phyloP scores from a whole-genome alignment of 139 green algal genomes.

The Picochlorum sp. region DNA sequence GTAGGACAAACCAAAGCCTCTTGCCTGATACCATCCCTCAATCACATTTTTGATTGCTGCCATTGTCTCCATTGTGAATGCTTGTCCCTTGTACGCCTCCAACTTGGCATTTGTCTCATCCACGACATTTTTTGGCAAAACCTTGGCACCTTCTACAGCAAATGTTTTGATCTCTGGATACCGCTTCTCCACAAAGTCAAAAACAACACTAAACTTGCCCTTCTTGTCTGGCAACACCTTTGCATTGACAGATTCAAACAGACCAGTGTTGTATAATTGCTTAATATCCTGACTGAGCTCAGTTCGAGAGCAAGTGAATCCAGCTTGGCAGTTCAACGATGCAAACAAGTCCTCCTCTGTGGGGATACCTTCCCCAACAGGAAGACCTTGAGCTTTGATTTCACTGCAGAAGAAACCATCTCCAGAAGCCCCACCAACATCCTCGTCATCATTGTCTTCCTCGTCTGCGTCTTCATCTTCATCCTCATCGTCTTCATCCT shows the following conservation, averaged over 20 bases:
- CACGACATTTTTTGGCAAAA: slow-evolving; percentile 30
- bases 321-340: slow-evolving; percentile 40
- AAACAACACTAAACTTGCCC: slow-evolving; percentile 38
- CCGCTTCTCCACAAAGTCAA: slow-evolving; percentile 51
- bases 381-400: slow-evolving; percentile 37
- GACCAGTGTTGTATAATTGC: slow-evolving; percentile 36
- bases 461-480: slow-evolving; percentile 19
- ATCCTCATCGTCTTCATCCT: slow-evolving; percentile 19
- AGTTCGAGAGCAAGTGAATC: slow-evolving; percentile 27
- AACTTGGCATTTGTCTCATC: slow-evolving; percentile 31
- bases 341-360: slow-evolving; percentile 57
- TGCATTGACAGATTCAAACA: slow-evolving; percentile 60
- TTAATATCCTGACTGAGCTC: slow-evolving; percentile 43
- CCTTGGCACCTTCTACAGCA: slow-evolving; percentile 35
- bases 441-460: slow-evolving; percentile 21
- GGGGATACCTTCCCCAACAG: slow-evolving; percentile 44
- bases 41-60: slow-evolving; percentile 50
- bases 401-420: slow-evolving; percentile 39
- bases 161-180: slow-evolving; percentile 49
- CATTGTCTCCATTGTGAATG: slow-evolving; percentile 38
- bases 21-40: slow-evolving; percentile 66
- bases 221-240: slow-evolving; percentile 40
- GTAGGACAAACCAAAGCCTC: slow-evolving; percentile 49
- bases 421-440: background rate
- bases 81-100: slow-evolving; percentile 17